phyloP scores from a whole-genome alignment of 768 basidiomycete species.

The Agrocybe chaxingu region DNA sequence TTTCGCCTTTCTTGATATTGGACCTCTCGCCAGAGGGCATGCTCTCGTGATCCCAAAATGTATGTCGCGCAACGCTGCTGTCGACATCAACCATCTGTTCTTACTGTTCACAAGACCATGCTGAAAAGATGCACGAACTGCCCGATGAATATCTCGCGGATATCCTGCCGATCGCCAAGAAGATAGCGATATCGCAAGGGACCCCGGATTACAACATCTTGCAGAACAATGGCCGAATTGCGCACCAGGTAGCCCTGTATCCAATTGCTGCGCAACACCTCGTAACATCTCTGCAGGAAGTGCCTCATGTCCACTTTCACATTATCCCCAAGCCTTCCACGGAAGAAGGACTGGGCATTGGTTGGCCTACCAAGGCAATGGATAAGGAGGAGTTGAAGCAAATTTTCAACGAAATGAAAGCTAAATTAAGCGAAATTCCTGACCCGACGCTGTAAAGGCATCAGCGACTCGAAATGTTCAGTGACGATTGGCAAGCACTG shows the following conservation, averaged over 20 bases:
- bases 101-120: conserved; percentile 58
- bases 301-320: conserved; percentile 91
- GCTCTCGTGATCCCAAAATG: conserved; percentile 93
- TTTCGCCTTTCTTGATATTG: conserved; percentile 90
- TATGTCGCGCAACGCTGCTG: conserved; percentile 26
- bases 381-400: conserved; percentile 65
- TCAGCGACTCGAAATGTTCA: conserved; percentile 3
- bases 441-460: conserved; percentile 4
- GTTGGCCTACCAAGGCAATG: conserved; percentile 67
- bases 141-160: conserved; percentile 84
- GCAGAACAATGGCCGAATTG: conserved; percentile 56
- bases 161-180: conserved; percentile 78
- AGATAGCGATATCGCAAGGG: conserved; percentile 76
- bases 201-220: conserved; percentile 84
- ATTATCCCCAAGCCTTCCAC: conserved; percentile 86
- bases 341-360: conserved; percentile 73
- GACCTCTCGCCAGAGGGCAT: conserved; percentile 87
- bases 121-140: conserved; percentile 80
- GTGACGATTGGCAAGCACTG: too few species aligned
- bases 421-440: conserved; percentile 16
- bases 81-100: not conserved
- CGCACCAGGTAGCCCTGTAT: conserved; percentile 45
- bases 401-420: conserved; percentile 55
- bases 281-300: conserved; percentile 38
- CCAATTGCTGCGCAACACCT: not conserved